phyloP scores from a whole-genome alignment of 306 rosid species.

The Glycine soja region DNA sequence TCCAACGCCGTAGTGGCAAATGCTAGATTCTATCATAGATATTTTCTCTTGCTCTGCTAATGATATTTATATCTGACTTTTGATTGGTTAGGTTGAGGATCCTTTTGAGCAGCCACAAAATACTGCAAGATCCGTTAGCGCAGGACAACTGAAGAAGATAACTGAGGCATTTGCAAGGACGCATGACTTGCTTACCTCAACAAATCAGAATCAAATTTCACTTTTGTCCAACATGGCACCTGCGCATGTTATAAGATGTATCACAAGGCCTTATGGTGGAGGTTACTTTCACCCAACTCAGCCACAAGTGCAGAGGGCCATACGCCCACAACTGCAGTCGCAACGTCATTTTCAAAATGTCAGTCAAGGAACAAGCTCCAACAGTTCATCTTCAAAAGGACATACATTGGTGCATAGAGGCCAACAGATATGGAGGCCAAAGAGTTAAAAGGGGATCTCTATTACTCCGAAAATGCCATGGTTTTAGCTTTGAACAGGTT shows the following conservation, averaged over 20 bases:
- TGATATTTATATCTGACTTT: slow-evolving; percentile 43
- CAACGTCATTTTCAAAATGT: slow-evolving; percentile 37
- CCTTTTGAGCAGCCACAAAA: slow-evolving; percentile 90
- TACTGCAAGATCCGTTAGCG: slow-evolving; percentile 66
- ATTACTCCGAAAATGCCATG: background rate
- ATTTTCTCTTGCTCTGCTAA: slow-evolving; percentile 34
- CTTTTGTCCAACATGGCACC: slow-evolving; percentile 57
- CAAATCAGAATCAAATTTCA: slow-evolving; percentile 46
- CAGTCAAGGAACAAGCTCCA: slow-evolving; percentile 41
- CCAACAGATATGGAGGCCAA: slow-evolving; percentile 68
- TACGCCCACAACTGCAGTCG: slow-evolving; percentile 8
- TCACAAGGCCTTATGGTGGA: slow-evolving; percentile 39
- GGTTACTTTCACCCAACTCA: too few relatives aligned
- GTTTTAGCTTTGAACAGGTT: slow-evolving; percentile 37
- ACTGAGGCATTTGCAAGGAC: slow-evolving; percentile 58
- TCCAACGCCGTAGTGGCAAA: slow-evolving; percentile 2
- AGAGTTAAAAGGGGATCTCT: slow-evolving; percentile 1
- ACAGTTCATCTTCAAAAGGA: background rate
- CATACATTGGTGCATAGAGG: slow-evolving; percentile 46
- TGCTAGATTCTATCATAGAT: background rate
- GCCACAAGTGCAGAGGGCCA: background rate
- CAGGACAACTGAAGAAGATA: slow-evolving; percentile 62
- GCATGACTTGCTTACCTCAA: slow-evolving; percentile 44
- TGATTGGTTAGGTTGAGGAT: slow-evolving; percentile 80
- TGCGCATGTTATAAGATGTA: slow-evolving; percentile 44